Evolutionary conservation across 768 basidiomycete genomes (phyloP).

Genomic region (Suillus fuscotomentosus): DNA sequence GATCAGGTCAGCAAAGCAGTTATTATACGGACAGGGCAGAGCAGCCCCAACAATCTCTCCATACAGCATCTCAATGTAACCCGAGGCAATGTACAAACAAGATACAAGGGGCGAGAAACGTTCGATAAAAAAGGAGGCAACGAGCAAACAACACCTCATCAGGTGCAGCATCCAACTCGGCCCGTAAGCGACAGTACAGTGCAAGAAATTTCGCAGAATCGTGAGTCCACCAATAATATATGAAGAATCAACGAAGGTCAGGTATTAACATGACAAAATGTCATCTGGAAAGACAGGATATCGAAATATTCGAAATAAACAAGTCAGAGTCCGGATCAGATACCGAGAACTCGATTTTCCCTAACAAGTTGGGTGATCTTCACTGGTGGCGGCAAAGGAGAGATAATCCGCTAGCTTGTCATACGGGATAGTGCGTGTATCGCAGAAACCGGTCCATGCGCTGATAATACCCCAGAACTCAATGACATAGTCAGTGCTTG

Average conservation of each 20-base stretch:
- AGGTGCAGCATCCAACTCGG: too few species aligned
- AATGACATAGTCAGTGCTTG: slow-evolving; percentile 18
- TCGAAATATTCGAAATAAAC: neutral
- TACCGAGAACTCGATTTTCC: neutral
- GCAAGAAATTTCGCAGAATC: too few species aligned
- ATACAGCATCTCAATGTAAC: too few species aligned
- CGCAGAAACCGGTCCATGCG: slow-evolving; percentile 25
- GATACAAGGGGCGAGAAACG: too few species aligned
- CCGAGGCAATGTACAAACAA: too few species aligned
- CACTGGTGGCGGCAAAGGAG: slow-evolving; percentile 18
- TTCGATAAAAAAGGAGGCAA: too few species aligned
- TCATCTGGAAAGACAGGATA: neutral
- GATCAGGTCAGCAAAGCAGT: too few species aligned
- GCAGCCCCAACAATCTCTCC: too few species aligned
- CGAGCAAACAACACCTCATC: too few species aligned
- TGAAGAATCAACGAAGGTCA: neutral
- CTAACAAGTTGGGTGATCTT: slow-evolving; percentile 17
- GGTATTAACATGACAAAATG: neutral
- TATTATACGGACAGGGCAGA: too few species aligned
- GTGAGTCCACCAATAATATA: too few species aligned
- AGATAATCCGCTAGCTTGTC: slow-evolving; percentile 22
- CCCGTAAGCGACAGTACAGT: too few species aligned
- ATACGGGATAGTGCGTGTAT: slow-evolving; percentile 20
- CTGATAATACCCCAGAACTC: slow-evolving; percentile 20
- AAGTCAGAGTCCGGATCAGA: neutral